Evolutionary conservation across 805 yeast species (phyloP).

Genomic region (Candida railenensis): DNA sequence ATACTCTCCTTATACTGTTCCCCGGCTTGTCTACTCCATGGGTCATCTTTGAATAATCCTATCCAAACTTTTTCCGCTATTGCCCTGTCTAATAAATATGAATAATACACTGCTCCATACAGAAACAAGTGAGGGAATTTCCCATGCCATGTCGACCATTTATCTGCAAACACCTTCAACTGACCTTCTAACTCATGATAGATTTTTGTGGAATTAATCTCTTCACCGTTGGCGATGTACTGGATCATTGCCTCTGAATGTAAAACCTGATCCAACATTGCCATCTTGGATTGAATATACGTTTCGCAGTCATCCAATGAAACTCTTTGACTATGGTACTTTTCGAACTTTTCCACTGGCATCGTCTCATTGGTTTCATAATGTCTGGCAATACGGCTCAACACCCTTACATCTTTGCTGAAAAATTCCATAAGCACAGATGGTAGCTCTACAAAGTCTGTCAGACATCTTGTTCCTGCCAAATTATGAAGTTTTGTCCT

Average conservation of each 20-base stretch:
- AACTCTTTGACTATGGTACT: conserved; percentile 50
- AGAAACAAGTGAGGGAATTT: conserved; percentile 91
- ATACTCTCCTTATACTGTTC: conserved; percentile 67
- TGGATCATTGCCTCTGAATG: conserved; percentile 46
- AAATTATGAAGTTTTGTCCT: conserved; percentile 86
- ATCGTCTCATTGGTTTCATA: conserved; percentile 62
- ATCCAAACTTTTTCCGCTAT: conserved; percentile 86
- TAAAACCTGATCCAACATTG: conserved; percentile 78
- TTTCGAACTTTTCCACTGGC: conserved; percentile 47
- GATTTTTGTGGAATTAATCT: conserved; percentile 55
- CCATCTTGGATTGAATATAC: conserved; percentile 86
- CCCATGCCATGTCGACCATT: conserved; percentile 84
- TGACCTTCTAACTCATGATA: conserved; percentile 67
- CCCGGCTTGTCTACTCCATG: conserved; percentile 73
- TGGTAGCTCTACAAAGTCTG: conserved; percentile 96
- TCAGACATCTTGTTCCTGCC: conserved; percentile 91
- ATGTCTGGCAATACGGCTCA: conserved; percentile 72
- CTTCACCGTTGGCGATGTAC: conserved; percentile 12
- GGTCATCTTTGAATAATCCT: conserved; percentile 66
- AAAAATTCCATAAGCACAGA: conserved; percentile 95
- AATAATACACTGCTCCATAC: conserved; percentile 92
- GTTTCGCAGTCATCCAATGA: conserved; percentile 69
- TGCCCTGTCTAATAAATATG: conserved; percentile 88
- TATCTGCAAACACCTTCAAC: conserved; percentile 63
- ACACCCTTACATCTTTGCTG: conserved; percentile 76